Conservation (phyloP, 176 grass and related monocot species). For the Hordeum marinum region DNA sequence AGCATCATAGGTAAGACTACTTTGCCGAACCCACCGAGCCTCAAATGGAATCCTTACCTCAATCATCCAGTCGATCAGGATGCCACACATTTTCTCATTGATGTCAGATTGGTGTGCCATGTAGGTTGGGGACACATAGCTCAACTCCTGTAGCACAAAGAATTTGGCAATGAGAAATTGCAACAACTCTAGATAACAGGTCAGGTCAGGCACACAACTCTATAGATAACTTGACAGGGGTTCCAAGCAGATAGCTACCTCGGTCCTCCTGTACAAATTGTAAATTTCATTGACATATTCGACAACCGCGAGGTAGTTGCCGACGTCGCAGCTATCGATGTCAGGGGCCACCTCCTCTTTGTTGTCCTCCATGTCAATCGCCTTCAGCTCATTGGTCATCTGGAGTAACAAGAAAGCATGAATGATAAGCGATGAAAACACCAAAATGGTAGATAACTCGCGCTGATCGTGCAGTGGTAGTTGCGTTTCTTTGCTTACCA, state of each 20-base stretch:
- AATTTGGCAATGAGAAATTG: conserved; percentile 9
- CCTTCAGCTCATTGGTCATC: conserved; percentile 54
- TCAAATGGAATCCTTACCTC: conserved; percentile 41
- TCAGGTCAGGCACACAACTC: background rate
- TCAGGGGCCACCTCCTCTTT: conserved; percentile 45
- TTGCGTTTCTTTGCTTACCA: conserved; percentile 40
- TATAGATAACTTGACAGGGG: background rate
- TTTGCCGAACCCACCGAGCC: background rate
- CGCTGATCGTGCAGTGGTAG: background rate
- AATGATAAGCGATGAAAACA: background rate
- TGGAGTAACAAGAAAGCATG: conserved; percentile 21
- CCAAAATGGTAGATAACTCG: background rate
- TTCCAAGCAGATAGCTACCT: conserved; percentile 41
- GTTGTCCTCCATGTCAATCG: conserved; percentile 86
- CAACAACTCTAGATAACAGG: background rate
- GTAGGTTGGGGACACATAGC: conserved; percentile 68
- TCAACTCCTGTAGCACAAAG: conserved; percentile 31
- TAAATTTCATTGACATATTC: conserved; percentile 88
- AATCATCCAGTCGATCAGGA: conserved; percentile 89
- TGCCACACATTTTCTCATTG: conserved; percentile 89
- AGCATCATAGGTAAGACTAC: no score
- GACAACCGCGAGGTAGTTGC: conserved; percentile 74
- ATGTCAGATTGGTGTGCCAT: conserved; percentile 75
- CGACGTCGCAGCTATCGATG: conserved; percentile 67
- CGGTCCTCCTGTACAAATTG: conserved; percentile 51